Percentiles rank a stretch among this genome's conserved stretches.
phyloP scores from a whole-genome alignment of 257 asterid genomes.

The Perilla frutescens region DNA sequence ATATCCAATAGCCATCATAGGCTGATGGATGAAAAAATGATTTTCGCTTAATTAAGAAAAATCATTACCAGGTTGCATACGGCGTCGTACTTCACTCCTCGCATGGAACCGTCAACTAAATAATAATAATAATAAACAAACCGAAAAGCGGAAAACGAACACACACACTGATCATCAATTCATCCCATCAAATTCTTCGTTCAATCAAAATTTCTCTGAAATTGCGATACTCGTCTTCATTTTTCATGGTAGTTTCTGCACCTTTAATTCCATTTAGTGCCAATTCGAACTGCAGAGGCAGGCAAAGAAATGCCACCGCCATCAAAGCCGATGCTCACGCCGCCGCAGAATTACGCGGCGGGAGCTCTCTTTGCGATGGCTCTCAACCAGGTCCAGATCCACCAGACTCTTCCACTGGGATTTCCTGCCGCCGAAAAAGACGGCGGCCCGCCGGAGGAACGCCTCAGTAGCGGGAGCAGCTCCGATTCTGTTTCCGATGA shows the following conservation, averaged over 20 bases:
- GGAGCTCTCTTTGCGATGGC: conserved; percentile 84
- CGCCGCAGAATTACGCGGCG: conserved; percentile 72
- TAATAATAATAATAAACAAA: not conserved
- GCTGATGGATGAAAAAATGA: too few species aligned
- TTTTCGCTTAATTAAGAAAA: too few species aligned
- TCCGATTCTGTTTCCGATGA: conserved; percentile 65
- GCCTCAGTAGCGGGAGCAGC: conserved; percentile 53
- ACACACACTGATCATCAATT: conserved; percentile 18
- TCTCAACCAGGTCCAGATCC: conserved; percentile 78
- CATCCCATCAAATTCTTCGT: conserved; percentile 27
- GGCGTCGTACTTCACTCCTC: conserved; percentile 18
- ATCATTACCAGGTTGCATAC: not conserved
- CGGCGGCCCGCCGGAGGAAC: conserved; percentile 46
- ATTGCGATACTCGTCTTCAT: not conserved
- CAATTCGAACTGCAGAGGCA: conserved; percentile 38
- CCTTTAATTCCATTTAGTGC: conserved; percentile 23
- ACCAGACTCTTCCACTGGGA: conserved; percentile 71
- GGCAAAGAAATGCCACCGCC: conserved; percentile 44
- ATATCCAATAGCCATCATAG: too few species aligned
- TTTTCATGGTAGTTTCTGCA: conserved; percentile 3
- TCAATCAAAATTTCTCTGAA: conserved; percentile 2
- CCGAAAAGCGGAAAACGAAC: not conserved
- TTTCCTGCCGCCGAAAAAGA: conserved; percentile 46
- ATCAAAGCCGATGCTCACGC: conserved; percentile 59
- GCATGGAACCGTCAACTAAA: not conserved